Percentiles rank a stretch among this genome's conserved stretches.
These are phyloP conservation scores for Penstemon davidsonii DNA, from an alignment of 257 asterid genomes.

Conservation along the genomic window DNA sequence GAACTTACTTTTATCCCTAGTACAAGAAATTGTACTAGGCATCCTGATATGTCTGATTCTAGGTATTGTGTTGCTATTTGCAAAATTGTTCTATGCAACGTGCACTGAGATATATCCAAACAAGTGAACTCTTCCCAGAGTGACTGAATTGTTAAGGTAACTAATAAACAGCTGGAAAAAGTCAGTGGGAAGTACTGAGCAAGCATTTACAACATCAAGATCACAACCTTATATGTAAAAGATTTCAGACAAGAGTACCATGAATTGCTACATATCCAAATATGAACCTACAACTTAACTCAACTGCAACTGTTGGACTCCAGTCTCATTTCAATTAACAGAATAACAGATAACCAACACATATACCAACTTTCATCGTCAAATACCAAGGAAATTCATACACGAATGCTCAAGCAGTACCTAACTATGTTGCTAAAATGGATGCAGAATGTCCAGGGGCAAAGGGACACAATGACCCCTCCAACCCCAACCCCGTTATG, in stretches of 20 bases:
- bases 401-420: not conserved
- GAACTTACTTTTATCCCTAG: slow-evolving; percentile 70
- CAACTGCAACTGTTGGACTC: slow-evolving; percentile 3
- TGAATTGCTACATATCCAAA: slow-evolving; percentile 1
- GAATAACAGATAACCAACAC: not conserved
- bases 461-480: too few species aligned
- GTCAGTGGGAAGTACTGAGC: not conserved
- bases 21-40: slow-evolving; percentile 55
- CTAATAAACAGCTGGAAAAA: slow-evolving; percentile 25
- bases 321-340: slow-evolving; percentile 8
- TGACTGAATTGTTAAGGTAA: slow-evolving; percentile 60
- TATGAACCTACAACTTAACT: slow-evolving; percentile 21
- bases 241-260: not conserved
- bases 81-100: slow-evolving; percentile 70
- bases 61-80: slow-evolving; percentile 65
- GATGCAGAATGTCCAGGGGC: too few species aligned
- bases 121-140: slow-evolving; percentile 94
- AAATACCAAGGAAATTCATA: slow-evolving; percentile 12
- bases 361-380: slow-evolving; percentile 8
- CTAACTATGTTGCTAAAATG: not conserved
- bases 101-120: slow-evolving; percentile 90
- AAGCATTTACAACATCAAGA: slow-evolving; percentile 9
- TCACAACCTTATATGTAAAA: slow-evolving; percentile 10
- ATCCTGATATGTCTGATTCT: slow-evolving; percentile 61
- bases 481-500: too few species aligned